These are phyloP conservation scores for Apiotrichum sp. DNA, from an alignment of 1,284 basidiomycete genomes.

Conservation along the genomic window DNA sequence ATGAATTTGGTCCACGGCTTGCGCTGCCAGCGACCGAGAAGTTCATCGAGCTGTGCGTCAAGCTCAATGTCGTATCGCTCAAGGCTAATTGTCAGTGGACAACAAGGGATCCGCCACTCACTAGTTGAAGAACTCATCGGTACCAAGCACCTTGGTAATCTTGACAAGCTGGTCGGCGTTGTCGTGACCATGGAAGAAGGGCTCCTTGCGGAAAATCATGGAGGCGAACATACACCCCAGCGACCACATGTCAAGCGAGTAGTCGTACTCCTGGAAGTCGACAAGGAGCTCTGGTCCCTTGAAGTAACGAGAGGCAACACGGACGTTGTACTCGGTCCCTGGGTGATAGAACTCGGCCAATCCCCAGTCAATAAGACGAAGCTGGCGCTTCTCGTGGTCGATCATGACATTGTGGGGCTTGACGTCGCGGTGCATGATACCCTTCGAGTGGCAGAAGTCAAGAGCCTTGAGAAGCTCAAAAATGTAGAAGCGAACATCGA, in stretches of 20 bases:
- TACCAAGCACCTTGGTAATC: slow-evolving; percentile 95
- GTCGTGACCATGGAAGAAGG: slow-evolving; percentile 99
- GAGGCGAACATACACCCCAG: slow-evolving; percentile 98
- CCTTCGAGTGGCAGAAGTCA: slow-evolving; percentile 96
- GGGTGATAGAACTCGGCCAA: slow-evolving; percentile 98
- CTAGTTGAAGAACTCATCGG: slow-evolving; percentile 79
- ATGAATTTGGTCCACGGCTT: slow-evolving; percentile 93
- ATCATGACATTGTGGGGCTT: slow-evolving; percentile 99
- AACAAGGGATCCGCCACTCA: not conserved
- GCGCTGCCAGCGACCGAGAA: slow-evolving; percentile 82
- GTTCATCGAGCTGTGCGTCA: slow-evolving; percentile 82
- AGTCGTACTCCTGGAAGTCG: slow-evolving; percentile 97
- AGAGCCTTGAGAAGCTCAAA: slow-evolving; percentile 94
- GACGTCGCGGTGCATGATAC: slow-evolving; percentile 98
- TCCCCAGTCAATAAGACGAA: slow-evolving; percentile 98
- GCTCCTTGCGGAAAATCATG: slow-evolving; percentile 99
- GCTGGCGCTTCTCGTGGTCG: slow-evolving; percentile 93
- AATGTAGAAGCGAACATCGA: slow-evolving; percentile 95
- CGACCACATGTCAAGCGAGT: slow-evolving; percentile 97
- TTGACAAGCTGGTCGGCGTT: slow-evolving; percentile 99
- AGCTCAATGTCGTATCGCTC: slow-evolving; percentile 93
- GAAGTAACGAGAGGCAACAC: slow-evolving; percentile 95
- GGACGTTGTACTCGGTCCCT: slow-evolving; percentile 95
- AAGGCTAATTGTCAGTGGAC: slow-evolving; percentile 43
- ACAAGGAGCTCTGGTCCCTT: slow-evolving; percentile 96